Conservation (phyloP, 2,329 filamentous ascomycete genomes). For the Phialemoniopsis sp. region DNA sequence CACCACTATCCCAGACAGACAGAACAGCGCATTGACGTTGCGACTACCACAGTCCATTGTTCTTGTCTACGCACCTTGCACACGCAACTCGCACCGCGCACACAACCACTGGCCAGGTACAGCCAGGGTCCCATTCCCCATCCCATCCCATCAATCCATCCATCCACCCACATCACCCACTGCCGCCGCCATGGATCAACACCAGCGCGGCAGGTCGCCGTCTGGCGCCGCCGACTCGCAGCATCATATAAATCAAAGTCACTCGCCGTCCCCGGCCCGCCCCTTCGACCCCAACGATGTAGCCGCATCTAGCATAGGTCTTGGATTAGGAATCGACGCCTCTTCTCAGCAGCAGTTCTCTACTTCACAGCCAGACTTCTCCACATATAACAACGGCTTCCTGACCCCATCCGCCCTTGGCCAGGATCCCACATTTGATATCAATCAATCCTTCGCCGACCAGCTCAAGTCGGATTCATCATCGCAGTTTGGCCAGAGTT, state of each 20-base stretch:
- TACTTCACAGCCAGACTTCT: conserved; percentile 37
- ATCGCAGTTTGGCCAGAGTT: conserved; percentile 29
- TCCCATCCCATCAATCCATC: conserved; percentile 5
- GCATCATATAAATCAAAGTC: conserved; percentile 64
- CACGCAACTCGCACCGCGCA: too few species aligned
- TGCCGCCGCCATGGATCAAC: conserved; percentile 43
- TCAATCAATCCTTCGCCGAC: conserved; percentile 38
- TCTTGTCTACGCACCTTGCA: background rate
- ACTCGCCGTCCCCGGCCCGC: conserved; percentile 50
- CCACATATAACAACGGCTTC: conserved; percentile 43
- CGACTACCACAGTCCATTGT: too few species aligned
- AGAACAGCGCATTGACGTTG: too few species aligned
- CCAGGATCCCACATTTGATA: conserved; percentile 35
- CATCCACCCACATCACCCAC: conserved; percentile 5
- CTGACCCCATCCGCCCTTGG: conserved; percentile 39
- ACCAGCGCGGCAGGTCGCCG: conserved; percentile 56
- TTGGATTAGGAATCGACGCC: conserved; percentile 57
- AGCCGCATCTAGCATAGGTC: conserved; percentile 32
- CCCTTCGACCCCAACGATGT: conserved; percentile 47
- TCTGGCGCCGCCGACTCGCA: conserved; percentile 53
- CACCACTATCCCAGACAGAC: too few species aligned
- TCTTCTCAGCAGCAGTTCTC: conserved; percentile 33
- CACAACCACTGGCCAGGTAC: background rate
- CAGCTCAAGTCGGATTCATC: conserved; percentile 29
- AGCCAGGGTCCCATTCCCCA: conserved; percentile 4